phyloP scores from a whole-genome alignment of 1,139 yeast genomes.

The Lodderomyces jiufengensis region DNA sequence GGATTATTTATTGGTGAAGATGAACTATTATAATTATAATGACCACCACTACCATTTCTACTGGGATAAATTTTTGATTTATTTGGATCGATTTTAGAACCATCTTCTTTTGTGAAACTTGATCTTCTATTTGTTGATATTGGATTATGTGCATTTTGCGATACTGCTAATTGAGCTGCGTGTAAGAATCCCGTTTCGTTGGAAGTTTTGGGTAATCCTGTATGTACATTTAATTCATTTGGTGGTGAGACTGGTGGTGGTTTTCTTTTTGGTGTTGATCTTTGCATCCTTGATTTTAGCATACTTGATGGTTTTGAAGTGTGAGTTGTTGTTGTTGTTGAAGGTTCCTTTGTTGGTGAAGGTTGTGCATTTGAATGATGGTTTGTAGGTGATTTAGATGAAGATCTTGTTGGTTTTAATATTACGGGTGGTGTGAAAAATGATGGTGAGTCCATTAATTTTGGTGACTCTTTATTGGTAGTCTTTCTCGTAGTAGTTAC shows the following conservation, averaged over 20 bases:
- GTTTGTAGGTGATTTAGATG: constrained; percentile 1
- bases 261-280: constrained; percentile 26
- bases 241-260: constrained; percentile 33
- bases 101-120: constrained; percentile 36
- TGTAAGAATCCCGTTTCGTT: constrained; percentile 29
- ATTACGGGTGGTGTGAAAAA: constrained; percentile 8
- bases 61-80: constrained; percentile 1
- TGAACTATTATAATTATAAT: not conserved
- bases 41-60: constrained; percentile 6
- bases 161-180: constrained; percentile 48
- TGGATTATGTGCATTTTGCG: constrained; percentile 25
- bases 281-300: constrained; percentile 8
- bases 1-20: not conserved
- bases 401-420: not conserved
- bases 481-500: not conserved
- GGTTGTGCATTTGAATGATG: not conserved
- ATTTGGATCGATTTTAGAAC: constrained; percentile 9
- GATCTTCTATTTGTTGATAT: constrained; percentile 30
- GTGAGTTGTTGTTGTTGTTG: not conserved
- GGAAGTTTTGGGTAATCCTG: constrained; percentile 27
- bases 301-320: constrained; percentile 6
- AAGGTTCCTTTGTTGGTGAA: not conserved
- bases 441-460: constrained; percentile 24
- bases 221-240: constrained; percentile 27
- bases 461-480: constrained; percentile 19